phyloP scores from a whole-genome alignment of 2,329 filamentous ascomycete genomes.

The Ophiostoma quercus region DNA sequence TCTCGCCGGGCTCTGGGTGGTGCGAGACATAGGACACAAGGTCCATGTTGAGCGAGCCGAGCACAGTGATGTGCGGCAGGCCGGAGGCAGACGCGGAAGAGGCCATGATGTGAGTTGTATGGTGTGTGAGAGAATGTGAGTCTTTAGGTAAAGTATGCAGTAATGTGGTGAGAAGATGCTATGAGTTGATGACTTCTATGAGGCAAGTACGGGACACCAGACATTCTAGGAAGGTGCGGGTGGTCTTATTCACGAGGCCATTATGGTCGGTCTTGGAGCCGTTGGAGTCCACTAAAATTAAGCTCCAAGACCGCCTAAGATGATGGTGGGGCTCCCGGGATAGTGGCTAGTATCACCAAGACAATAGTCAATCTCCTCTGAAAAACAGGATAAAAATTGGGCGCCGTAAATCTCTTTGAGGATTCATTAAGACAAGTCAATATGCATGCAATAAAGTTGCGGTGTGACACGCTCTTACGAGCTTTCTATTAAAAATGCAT shows the following conservation, averaged over 20 bases:
- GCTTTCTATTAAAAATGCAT: slow-evolving; percentile 5
- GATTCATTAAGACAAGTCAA: not conserved
- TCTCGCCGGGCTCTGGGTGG: slow-evolving; percentile 80
- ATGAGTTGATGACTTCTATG: not conserved
- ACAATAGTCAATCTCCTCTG: not conserved
- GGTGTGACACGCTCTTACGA: not conserved
- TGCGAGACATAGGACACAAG: slow-evolving; percentile 83
- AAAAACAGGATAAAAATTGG: slow-evolving; percentile 1
- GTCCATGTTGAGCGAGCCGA: slow-evolving; percentile 93
- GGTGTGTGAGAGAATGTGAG: not conserved
- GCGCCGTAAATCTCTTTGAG: not conserved
- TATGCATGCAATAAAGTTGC: not conserved
- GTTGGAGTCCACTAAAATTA: slow-evolving; percentile 4
- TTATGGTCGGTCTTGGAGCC: not conserved
- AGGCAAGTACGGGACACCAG: not conserved
- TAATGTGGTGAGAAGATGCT: not conserved
- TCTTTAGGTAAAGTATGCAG: not conserved
- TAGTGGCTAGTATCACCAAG: not conserved
- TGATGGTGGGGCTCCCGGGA: not conserved
- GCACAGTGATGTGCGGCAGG: slow-evolving; percentile 62
- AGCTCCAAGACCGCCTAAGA: not conserved
- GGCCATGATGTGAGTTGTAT: not conserved
- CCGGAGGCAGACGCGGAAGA: not conserved
- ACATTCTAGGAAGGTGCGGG: not conserved
- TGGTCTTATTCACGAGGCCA: slow-evolving; percentile 5